Conservation (phyloP, 2,329 filamentous ascomycete genomes). For the Beauveria scarabaeidicola region DNA sequence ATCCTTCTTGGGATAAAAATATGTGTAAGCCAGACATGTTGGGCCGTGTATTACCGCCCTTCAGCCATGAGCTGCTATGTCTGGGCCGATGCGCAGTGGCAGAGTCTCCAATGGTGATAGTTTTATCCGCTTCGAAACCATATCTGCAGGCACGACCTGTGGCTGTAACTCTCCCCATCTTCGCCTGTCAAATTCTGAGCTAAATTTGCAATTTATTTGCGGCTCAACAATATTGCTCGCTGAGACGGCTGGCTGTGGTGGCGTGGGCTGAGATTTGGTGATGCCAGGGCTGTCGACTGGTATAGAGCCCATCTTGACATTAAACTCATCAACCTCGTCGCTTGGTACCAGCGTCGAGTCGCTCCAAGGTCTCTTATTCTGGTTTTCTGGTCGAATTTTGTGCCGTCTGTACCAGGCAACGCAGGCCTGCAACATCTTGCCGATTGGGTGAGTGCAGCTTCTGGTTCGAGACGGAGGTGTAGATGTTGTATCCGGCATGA, state of each 20-base stretch:
- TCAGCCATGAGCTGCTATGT: not conserved
- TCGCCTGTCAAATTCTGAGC: constrained; percentile 11
- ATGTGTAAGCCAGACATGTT: not conserved
- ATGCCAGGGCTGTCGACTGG: not conserved
- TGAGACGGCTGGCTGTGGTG: not conserved
- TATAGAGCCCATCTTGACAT: constrained; percentile 4
- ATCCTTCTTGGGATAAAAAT: not conserved
- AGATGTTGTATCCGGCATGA: not conserved
- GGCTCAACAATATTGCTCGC: not conserved
- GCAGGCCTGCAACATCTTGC: constrained; percentile 2
- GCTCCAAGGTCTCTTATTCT: not conserved
- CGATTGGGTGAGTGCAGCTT: constrained; percentile 2
- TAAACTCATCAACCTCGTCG: not conserved
- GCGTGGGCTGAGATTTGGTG: not conserved
- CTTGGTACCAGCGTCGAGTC: not conserved
- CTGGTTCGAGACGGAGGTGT: not conserved
- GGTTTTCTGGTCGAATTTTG: not conserved
- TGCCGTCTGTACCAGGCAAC: constrained; percentile 3
- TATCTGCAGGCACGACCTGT: constrained; percentile 15
- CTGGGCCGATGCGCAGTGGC: not conserved
- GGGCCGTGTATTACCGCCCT: not conserved
- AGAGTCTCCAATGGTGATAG: not conserved
- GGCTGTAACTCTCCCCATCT: constrained; percentile 19
- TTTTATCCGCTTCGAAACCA: constrained; percentile 1
- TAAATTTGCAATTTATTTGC: not conserved